phyloP scores from a whole-genome alignment of 352 stramenopile species.

The Phytophthora pisi region DNA sequence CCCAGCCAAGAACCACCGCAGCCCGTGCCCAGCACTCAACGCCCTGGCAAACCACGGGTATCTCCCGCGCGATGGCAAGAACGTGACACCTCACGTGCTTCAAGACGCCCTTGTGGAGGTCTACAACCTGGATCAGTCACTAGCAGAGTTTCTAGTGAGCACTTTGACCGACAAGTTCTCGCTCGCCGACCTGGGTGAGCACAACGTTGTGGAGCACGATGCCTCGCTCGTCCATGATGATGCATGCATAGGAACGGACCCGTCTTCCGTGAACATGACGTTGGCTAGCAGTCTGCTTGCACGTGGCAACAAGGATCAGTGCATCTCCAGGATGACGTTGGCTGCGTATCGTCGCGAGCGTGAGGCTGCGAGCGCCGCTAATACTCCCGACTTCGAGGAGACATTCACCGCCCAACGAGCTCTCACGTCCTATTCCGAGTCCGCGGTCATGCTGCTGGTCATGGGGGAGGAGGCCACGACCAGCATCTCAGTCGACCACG shows the following conservation, averaged over 20 bases:
- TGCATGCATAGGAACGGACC: conserved; percentile 45
- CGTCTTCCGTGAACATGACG: conserved; percentile 49
- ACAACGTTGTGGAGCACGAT: conserved; percentile 76
- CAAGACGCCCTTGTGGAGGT: conserved; percentile 41
- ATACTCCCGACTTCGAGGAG: conserved; percentile 53
- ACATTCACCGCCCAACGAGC: conserved; percentile 36
- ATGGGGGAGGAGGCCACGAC: conserved; percentile 47
- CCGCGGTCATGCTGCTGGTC: conserved; percentile 50
- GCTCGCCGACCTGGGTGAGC: conserved; percentile 55
- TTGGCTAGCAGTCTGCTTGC: conserved; percentile 47
- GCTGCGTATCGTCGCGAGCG: conserved; percentile 56
- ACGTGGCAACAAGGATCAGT: conserved; percentile 27
- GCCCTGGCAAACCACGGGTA: conserved; percentile 69
- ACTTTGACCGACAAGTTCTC: conserved; percentile 47
- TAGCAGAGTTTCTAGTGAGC: conserved; percentile 38
- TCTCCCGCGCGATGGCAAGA: conserved; percentile 59
- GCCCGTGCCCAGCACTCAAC: conserved; percentile 68
- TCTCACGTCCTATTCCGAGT: conserved; percentile 50
- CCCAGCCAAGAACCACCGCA: conserved; percentile 43
- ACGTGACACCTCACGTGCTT: conserved; percentile 44
- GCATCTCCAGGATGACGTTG: conserved; percentile 44
- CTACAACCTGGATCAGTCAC: conserved; percentile 43
- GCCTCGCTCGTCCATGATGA: conserved; percentile 76
- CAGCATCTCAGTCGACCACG: conserved; percentile 47
- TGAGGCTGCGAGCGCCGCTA: conserved; percentile 43